Base-by-base conservation (phyloP, 306 rosid species). In the Pterocarpus macrocarpus region DNA sequence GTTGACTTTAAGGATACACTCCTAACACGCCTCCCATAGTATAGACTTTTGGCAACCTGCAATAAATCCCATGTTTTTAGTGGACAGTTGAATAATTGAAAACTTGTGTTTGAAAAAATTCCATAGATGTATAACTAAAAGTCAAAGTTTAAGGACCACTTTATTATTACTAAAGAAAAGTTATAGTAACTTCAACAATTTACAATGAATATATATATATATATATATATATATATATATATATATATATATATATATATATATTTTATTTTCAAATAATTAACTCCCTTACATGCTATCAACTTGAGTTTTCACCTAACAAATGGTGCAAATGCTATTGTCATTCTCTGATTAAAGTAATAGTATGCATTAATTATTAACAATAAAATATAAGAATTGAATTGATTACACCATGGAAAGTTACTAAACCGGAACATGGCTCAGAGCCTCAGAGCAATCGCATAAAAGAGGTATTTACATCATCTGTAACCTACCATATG, bases 101-200 rank as follows among this genome's bases (percentile, higher is more conserved):
- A 56, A 5, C 36, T 22, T 35, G 53, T 17, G 39, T 38, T 35
- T 12, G 7, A 50, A 39, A n/a, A 39, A 4, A 5, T 58, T 7
- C 45, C 41, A 2, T 35, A 9, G 3, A 55, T 22, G 16, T 4
- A 74, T 15, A 61, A 32, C 61, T 69, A 57, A 44, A 8, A 14
- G 69, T 74, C 68, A 44, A 61, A 75, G 58, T 32, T 43, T 43
- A 8, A 33, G 69, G 59, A 61, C 58, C 57, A 15, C 16, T 41
- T 5, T 44, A 38, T 2, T 38, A n/a, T n/a, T n/a, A n/a, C n/a
- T n/a, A n/a, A n/a, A n/a, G n/a, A n/a, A n/a, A n/a, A n/a, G n/a
- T n/a, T n/a, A n/a, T n/a, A n/a, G n/a, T n/a, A n/a, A n/a, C n/a
- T n/a, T n/a, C n/a, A n/a, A n/a, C n/a, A n/a, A n/a, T n/a, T n/a